A percentile compares a stretch with the other conserved stretches of the same genome.
Evolutionary conservation across 75 land plant species (phyloP).

Genomic region (Sequoiadendron giganteum): DNA sequence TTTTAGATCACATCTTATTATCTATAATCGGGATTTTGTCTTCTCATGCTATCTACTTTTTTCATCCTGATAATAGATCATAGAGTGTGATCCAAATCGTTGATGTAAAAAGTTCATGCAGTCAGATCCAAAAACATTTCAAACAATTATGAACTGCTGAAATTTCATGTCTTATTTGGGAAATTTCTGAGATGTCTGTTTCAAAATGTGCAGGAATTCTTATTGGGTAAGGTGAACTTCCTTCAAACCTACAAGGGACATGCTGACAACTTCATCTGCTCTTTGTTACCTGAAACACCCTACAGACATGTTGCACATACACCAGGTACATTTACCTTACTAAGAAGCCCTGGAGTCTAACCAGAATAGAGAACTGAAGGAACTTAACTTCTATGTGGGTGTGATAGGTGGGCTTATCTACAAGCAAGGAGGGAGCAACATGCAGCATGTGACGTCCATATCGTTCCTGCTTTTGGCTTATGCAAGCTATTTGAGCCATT

Average conservation of each 20-base stretch:
- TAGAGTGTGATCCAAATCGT: too few relatives aligned
- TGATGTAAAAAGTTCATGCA: too few relatives aligned
- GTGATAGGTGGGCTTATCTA: slow-evolving; percentile 69
- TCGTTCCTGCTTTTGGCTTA: slow-evolving; percentile 72
- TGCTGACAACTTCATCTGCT: slow-evolving; percentile 66
- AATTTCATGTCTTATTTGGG: too few relatives aligned
- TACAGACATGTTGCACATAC: slow-evolving; percentile 50
- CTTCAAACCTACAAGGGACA: slow-evolving; percentile 46
- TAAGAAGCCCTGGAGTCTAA: too few relatives aligned
- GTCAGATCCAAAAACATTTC: too few relatives aligned
- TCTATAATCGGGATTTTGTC: too few relatives aligned
- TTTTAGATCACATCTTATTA: too few relatives aligned
- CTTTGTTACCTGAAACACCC: slow-evolving; percentile 49
- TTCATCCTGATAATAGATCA: too few relatives aligned
- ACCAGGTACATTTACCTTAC: slow-evolving; percentile 3
- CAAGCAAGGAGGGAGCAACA: slow-evolving; percentile 64
- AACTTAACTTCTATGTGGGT: background rate
- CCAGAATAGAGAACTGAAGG: background rate
- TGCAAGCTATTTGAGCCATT: slow-evolving; percentile 50
- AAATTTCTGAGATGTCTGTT: too few relatives aligned
- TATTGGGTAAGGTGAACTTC: slow-evolving; percentile 23
- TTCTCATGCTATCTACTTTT: too few relatives aligned
- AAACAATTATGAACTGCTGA: too few relatives aligned
- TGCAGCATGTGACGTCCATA: slow-evolving; percentile 81
- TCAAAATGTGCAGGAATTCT: slow-evolving; percentile 27